Evolutionary conservation across 176 grass and related monocot genomes (phyloP), one percentile per base, ranked within the genome.

Genomic region (Cocos nucifera): DNA sequence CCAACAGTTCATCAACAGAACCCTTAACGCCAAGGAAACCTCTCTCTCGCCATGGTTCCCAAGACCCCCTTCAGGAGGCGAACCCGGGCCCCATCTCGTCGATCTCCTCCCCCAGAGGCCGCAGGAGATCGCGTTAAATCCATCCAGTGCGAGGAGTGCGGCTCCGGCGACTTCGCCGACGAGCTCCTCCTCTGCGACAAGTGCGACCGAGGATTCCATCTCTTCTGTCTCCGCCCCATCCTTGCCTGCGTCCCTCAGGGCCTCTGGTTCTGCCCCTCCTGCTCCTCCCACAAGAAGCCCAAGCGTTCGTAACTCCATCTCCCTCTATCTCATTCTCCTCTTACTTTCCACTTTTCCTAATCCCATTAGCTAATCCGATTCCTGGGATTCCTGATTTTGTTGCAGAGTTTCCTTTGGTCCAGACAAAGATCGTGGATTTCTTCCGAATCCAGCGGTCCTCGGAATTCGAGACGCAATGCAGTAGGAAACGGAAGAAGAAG

Each of bases 401-500:
- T 28, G 49, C 81, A 98, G 93, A 88, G 66, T 98, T 92, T 61
- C 84, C 87, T 54, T 73, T 92, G 28, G 59, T 92, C 32, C 93
- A 92, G 73, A 98, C 82, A 0, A 98, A 89, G 80, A 92, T 98
- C 58, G 81, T 92, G 18, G 84, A 98, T 63, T 98, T 98, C 79
- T 98, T 98, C 81, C 84, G 84, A 78, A 98, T 98, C 76, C 79
- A 88, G 56, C 70, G 87, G 16, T 18, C n/a, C 2, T 57, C 75
- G 20, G 61, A 57, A 1, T 17, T 30, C 0, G 76, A 73, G 22
- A 32, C 55, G 55, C 1, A 49, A 24, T 80, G 76, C 14, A 20
- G 52, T 53, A 80, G 69, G 76, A 92, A 89, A 59, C 59, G 88
- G 69, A 88, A 83, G 76, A 74, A 81, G 56, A 92, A 66, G 80